These are phyloP conservation scores for Binderoboletus segoi DNA, from an alignment of 1,284 basidiomycete genomes.

Conservation along the genomic window DNA sequence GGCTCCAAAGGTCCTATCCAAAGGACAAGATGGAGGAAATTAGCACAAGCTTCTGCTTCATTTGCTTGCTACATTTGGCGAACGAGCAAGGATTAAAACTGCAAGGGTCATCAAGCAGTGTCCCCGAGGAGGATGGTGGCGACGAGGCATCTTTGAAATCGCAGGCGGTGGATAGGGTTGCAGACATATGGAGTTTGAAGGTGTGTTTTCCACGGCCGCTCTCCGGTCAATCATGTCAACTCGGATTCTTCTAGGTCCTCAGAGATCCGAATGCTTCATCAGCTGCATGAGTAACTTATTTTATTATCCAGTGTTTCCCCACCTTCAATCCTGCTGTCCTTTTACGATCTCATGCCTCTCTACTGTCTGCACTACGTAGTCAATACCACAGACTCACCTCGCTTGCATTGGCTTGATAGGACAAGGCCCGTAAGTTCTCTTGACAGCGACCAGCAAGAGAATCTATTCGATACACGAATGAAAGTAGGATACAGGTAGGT, in stretches of 20 bases:
- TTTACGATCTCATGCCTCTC: conserved; percentile 6
- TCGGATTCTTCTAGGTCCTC: conserved; percentile 53
- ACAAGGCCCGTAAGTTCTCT: too few species aligned
- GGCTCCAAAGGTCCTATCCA: conserved; percentile 83
- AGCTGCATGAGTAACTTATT: conserved; percentile 44
- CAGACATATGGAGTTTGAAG: conserved; percentile 78
- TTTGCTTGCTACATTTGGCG: conserved; percentile 92
- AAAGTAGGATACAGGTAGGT: conserved; percentile 25
- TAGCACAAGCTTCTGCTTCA: conserved; percentile 99
- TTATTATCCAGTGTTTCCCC: conserved; percentile 18
- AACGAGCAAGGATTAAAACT: conserved; percentile 93
- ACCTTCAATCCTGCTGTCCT: conserved; percentile 10
- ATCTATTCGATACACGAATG: conserved; percentile 25
- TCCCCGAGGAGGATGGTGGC: conserved; percentile 27
- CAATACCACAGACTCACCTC: not conserved
- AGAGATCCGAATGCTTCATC: conserved; percentile 68
- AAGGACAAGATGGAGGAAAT: conserved; percentile 96
- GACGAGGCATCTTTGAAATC: conserved; percentile 28
- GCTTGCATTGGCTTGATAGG: not conserved
- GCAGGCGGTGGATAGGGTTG: conserved; percentile 48
- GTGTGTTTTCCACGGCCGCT: conserved; percentile 39
- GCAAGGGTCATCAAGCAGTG: conserved; percentile 43
- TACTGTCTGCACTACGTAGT: conserved; percentile 2
- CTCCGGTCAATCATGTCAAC: not conserved
- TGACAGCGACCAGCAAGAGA: not conserved